A percentile compares a stretch with the other conserved stretches of the same genome.
Conservation (phyloP, 2,329 filamentous ascomycete species). For the Lomentospora prolificans region DNA sequence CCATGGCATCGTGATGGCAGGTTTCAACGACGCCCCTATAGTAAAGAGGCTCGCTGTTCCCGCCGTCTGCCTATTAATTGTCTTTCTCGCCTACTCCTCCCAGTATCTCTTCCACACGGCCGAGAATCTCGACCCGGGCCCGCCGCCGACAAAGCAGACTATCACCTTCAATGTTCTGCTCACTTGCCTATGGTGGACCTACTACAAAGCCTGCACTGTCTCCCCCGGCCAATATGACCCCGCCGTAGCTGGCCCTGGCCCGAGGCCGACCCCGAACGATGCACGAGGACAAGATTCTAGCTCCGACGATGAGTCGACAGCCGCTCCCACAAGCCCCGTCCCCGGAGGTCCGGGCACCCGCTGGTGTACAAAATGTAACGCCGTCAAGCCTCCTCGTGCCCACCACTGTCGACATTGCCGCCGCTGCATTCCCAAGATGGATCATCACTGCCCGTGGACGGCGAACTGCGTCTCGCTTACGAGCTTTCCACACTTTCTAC, state of each 20-base stretch:
- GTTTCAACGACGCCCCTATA: constrained; percentile 29
- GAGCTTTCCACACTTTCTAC: constrained; percentile 73
- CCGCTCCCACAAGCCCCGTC: background rate
- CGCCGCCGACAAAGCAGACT: constrained; percentile 46
- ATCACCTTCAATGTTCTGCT: constrained; percentile 58
- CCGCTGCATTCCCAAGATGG: constrained; percentile 71
- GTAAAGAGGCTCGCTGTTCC: constrained; percentile 56
- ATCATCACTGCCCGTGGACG: constrained; percentile 83
- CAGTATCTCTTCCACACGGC: constrained; percentile 58
- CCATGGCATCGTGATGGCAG: constrained; percentile 25
- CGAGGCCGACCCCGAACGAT: constrained; percentile 5
- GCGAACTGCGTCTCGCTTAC: constrained; percentile 73
- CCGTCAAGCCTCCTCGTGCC: constrained; percentile 64
- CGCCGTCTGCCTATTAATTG: constrained; percentile 53
- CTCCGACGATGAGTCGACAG: constrained; percentile 15
- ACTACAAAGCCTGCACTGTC: constrained; percentile 50
- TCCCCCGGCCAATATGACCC: constrained; percentile 45
- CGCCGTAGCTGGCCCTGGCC: constrained; percentile 22
- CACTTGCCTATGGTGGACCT: constrained; percentile 56
- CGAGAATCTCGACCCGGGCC: constrained; percentile 48
- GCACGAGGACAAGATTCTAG: constrained; percentile 13
- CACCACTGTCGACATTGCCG: constrained; percentile 74
- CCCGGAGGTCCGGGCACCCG: constrained; percentile 18
- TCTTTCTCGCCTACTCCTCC: constrained; percentile 61
- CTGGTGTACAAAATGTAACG: constrained; percentile 70